phyloP scores from a whole-genome alignment of 2,329 filamentous ascomycete species.

The Penicillium paneum region DNA sequence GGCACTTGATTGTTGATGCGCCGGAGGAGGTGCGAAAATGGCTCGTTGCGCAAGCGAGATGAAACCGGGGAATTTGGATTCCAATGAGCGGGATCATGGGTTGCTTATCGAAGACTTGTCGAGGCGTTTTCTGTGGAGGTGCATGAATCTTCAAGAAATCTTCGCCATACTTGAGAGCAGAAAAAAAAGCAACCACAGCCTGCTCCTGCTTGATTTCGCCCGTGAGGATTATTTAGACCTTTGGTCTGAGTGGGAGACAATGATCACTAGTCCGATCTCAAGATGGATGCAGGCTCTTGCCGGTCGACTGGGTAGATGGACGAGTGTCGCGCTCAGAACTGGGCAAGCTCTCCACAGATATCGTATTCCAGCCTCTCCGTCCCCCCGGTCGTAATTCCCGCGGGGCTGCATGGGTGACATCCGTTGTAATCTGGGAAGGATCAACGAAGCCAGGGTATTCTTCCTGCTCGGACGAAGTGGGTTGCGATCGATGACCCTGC shows the following conservation, averaged over 20 bases:
- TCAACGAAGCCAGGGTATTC: conserved; percentile 44
- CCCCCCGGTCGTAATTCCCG: conserved; percentile 10
- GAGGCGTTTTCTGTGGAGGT: too few relatives aligned
- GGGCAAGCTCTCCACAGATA: conserved; percentile 32
- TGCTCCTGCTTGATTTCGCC: too few relatives aligned
- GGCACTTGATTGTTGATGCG: neutral
- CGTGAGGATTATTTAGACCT: neutral
- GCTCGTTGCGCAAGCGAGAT: neutral
- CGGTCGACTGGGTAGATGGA: conserved; percentile 16
- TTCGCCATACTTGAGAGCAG: too few relatives aligned
- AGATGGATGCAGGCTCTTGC: conserved; percentile 16
- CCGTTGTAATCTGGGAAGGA: conserved; percentile 37
- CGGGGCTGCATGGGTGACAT: conserved; percentile 38
- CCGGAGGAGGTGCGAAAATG: neutral
- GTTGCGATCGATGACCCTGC: conserved; percentile 29
- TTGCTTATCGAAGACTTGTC: neutral
- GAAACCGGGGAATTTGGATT: neutral
- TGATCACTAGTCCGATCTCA: conserved; percentile 7
- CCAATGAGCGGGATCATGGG: neutral
- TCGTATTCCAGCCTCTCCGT: conserved; percentile 21
- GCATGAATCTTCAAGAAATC: too few relatives aligned
- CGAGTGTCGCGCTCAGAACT: conserved; percentile 24
- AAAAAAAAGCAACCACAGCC: neutral
- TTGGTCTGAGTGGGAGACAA: neutral
- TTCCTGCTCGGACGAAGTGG: conserved; percentile 32